Conservation (phyloP, 2,329 filamentous ascomycete species). For the Xylariales sp. region DNA sequence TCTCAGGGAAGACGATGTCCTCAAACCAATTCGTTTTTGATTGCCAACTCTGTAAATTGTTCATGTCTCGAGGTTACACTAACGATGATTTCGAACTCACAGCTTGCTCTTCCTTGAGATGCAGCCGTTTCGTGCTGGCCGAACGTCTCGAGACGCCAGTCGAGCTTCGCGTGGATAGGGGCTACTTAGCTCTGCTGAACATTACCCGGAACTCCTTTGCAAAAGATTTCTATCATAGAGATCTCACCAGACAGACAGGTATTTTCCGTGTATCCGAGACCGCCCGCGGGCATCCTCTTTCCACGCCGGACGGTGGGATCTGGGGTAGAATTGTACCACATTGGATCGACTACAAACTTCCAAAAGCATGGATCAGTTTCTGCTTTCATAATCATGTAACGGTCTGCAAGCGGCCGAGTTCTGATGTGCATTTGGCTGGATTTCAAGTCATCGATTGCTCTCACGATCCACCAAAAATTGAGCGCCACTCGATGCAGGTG, state of each 20-base stretch:
- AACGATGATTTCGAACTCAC: neutral
- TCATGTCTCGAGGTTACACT: too few relatives aligned
- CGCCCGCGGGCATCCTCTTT: too few relatives aligned
- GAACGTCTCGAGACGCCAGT: too few relatives aligned
- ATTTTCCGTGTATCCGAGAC: neutral
- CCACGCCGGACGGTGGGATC: neutral
- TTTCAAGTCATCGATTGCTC: neutral
- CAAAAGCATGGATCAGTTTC: neutral
- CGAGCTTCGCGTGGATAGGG: too few relatives aligned
- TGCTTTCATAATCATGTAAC: neutral
- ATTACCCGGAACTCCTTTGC: neutral
- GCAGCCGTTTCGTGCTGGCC: neutral
- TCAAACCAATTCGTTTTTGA: too few relatives aligned
- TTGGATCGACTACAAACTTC: neutral
- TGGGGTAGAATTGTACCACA: neutral
- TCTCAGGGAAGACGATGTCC: too few relatives aligned
- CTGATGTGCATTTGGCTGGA: neutral
- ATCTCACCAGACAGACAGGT: neutral
- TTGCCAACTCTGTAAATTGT: too few relatives aligned
- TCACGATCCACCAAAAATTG: neutral
- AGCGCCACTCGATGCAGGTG: neutral
- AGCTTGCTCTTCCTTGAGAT: neutral
- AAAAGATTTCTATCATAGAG: neutral
- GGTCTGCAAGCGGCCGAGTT: neutral
- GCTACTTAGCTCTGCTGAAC: neutral